Percentiles rank a stretch among this genome's conserved stretches.
Conservation (phyloP, 345 rosid genomes). For the Hypericum androsaemum region DNA sequence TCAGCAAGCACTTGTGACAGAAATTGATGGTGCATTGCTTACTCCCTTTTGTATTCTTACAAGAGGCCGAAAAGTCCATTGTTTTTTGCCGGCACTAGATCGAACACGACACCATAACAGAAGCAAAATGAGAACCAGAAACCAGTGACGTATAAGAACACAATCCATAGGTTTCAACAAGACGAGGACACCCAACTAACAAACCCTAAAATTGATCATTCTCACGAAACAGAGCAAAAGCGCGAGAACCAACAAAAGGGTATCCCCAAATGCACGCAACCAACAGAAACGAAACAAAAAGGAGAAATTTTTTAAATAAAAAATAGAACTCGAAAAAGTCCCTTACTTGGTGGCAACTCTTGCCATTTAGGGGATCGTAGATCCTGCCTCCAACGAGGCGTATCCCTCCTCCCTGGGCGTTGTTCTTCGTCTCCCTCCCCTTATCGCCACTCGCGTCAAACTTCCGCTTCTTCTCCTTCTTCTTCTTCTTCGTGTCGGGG, state of each 20-base stretch:
- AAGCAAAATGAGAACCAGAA: slow-evolving; percentile 3
- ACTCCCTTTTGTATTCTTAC: slow-evolving; percentile 32
- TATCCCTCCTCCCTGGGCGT: slow-evolving; percentile 28
- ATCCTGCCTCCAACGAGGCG: slow-evolving; percentile 38
- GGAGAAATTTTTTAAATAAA: background rate
- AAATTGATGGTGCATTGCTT: slow-evolving; percentile 40
- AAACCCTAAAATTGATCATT: too few species aligned
- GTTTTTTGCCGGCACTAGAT: slow-evolving; percentile 80
- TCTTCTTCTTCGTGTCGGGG: too few species aligned
- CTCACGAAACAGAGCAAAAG: background rate
- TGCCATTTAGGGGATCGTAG: slow-evolving; percentile 53
- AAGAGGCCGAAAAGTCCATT: slow-evolving; percentile 35
- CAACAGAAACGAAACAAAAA: background rate
- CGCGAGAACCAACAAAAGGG: background rate
- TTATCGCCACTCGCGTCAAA: too few species aligned
- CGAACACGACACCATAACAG: slow-evolving; percentile 7
- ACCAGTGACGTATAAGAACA: background rate
- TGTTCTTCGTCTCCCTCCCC: too few species aligned
- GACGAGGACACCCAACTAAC: too few species aligned
- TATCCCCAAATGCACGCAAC: background rate
- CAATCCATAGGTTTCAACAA: background rate
- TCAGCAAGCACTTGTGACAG: slow-evolving; percentile 59
- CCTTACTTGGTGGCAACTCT: slow-evolving; percentile 67
- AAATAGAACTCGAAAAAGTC: background rate
- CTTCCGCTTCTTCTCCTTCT: too few species aligned